phyloP scores from a whole-genome alignment of 352 stramenopile genomes.

The Phytophthora pinifolia region DNA sequence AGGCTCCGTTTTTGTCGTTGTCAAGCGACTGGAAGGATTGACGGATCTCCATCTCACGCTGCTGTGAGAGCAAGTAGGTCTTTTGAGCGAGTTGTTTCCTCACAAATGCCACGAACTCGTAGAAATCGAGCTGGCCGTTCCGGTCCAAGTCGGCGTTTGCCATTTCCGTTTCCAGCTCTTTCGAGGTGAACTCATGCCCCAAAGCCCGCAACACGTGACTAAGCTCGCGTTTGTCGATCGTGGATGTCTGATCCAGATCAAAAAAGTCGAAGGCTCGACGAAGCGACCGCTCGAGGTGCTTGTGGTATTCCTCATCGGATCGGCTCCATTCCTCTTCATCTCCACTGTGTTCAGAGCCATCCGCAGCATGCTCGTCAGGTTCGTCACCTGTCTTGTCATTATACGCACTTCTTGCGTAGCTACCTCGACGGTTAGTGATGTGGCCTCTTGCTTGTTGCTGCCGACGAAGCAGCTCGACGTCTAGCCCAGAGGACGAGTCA shows the following conservation, averaged over 20 bases:
- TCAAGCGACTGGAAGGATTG: conserved; percentile 72
- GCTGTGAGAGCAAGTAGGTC: conserved; percentile 53
- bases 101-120: conserved; percentile 75
- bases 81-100: conserved; percentile 61
- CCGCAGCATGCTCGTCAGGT: not conserved
- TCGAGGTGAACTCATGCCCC: conserved; percentile 66
- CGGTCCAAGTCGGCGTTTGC: conserved; percentile 54
- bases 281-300: conserved; percentile 58
- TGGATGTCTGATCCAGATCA: conserved; percentile 65
- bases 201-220: conserved; percentile 65
- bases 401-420: not conserved
- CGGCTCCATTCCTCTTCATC: conserved; percentile 26
- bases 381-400: conserved; percentile 12
- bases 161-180: conserved; percentile 70
- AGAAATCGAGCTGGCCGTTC: conserved; percentile 72
- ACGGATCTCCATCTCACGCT: conserved; percentile 74
- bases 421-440: conserved; percentile 6
- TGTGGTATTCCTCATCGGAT: conserved; percentile 67
- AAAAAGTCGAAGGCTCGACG: conserved; percentile 80
- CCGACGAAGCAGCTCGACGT: conserved; percentile 39
- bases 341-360: conserved; percentile 13
- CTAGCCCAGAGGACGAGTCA: conserved; percentile 40
- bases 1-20: conserved; percentile 57
- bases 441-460: conserved; percentile 24
- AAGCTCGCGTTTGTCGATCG: conserved; percentile 73